phyloP scores from a whole-genome alignment of 1,139 yeast species.

The Suhomyces atakaporum region DNA sequence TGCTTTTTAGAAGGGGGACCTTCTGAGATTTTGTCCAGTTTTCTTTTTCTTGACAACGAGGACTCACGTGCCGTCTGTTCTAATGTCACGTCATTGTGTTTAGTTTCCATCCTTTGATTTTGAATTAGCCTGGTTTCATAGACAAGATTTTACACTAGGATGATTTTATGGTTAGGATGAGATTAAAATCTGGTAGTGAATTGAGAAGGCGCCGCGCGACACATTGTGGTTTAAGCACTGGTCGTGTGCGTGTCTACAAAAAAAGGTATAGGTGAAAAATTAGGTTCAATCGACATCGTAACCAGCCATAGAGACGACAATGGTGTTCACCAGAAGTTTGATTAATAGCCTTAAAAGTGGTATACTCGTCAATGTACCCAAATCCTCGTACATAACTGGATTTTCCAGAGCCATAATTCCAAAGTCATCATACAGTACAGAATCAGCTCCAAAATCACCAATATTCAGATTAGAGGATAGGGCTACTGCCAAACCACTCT shows the following conservation, averaged over 20 bases:
- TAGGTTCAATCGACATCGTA: slow-evolving; percentile 8
- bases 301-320: background rate
- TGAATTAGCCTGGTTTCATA: background rate
- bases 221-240: no score
- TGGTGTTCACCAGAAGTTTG: slow-evolving; percentile 6
- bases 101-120: slow-evolving; percentile 8
- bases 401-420: slow-evolving; percentile 1
- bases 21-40: background rate
- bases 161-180: background rate
- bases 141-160: background rate
- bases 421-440: slow-evolving; percentile 7
- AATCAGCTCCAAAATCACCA: slow-evolving; percentile 7
- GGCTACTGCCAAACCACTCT: slow-evolving; percentile 52
- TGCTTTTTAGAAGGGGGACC: slow-evolving; percentile 1
- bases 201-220: no score
- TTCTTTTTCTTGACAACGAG: slow-evolving; percentile 3
- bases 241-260: slow-evolving; percentile 4
- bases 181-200: no score
- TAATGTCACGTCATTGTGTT: slow-evolving; percentile 13
- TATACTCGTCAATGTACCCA: slow-evolving; percentile 1
- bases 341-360: slow-evolving; percentile 3
- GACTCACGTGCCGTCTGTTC: background rate
- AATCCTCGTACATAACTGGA: background rate
- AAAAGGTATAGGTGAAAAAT: slow-evolving; percentile 7
- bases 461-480: slow-evolving; percentile 23